Evolutionary conservation across 1,284 basidiomycete genomes (phyloP).

Genomic region (Meira nashicola): DNA sequence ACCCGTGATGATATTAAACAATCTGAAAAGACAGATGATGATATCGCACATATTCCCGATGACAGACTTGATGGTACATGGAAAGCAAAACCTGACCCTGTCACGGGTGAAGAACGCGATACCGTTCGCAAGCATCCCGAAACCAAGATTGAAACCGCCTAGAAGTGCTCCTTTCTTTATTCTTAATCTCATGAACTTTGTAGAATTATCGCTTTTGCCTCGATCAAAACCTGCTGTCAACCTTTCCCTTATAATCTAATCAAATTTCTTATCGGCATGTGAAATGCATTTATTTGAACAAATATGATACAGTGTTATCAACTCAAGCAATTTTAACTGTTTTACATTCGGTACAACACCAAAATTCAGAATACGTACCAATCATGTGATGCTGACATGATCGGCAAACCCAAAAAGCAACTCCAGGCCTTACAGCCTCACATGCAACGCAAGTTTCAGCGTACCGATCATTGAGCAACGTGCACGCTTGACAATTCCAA

Average conservation of each 20-base stretch:
- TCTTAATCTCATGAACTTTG: neutral
- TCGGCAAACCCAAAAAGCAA: slow-evolving; percentile 11
- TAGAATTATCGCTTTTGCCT: too few species aligned
- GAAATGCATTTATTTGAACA: too few species aligned
- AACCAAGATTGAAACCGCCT: slow-evolving; percentile 6
- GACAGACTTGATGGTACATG: slow-evolving; percentile 4
- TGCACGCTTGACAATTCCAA: slow-evolving; percentile 16
- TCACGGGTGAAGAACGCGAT: slow-evolving; percentile 16
- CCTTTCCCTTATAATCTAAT: too few species aligned
- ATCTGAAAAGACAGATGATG: slow-evolving; percentile 15
- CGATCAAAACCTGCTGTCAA: too few species aligned
- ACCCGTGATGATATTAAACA: slow-evolving; percentile 23
- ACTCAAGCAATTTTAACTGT: slow-evolving; percentile 5
- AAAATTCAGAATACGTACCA: slow-evolving; percentile 6
- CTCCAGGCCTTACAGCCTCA: slow-evolving; percentile 3
- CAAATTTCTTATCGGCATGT: too few species aligned
- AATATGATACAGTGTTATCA: neutral
- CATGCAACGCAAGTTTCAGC: slow-evolving; percentile 7
- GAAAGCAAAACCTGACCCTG: slow-evolving; percentile 13
- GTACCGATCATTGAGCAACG: neutral
- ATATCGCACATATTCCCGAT: slow-evolving; percentile 10
- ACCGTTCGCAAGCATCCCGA: slow-evolving; percentile 11
- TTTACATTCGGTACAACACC: slow-evolving; percentile 10
- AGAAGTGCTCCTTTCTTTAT: neutral
- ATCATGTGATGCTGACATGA: slow-evolving; percentile 10